Conservation (phyloP, 495 filamentous ascomycete genomes). For the Coniosporium apollinis region DNA sequence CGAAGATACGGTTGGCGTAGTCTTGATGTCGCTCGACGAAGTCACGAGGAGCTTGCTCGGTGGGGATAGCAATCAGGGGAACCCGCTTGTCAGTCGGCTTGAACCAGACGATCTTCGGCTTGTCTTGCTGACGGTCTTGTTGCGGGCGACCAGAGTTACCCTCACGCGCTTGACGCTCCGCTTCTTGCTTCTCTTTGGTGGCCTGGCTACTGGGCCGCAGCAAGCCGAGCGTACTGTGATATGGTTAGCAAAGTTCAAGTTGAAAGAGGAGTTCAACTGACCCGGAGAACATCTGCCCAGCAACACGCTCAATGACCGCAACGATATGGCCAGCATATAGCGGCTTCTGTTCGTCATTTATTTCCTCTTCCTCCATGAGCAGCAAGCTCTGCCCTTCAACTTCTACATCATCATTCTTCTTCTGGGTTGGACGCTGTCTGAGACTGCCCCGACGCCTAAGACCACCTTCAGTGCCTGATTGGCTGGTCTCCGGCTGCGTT, state of each 20-base stretch:
- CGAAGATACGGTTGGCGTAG: slow-evolving; percentile 92
- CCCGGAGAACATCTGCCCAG: slow-evolving; percentile 98
- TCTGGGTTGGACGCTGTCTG: slow-evolving; percentile 90
- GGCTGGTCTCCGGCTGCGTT: slow-evolving; percentile 45
- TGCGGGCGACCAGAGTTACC: slow-evolving; percentile 59
- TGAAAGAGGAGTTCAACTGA: slow-evolving; percentile 13
- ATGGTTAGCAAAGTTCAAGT: slow-evolving; percentile 5
- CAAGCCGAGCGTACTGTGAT: slow-evolving; percentile 55
- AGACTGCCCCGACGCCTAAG: slow-evolving; percentile 86
- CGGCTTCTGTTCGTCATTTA: slow-evolving; percentile 95
- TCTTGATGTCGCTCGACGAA: slow-evolving; percentile 98
- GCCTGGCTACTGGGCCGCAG: slow-evolving; percentile 95
- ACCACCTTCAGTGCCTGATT: slow-evolving; percentile 52
- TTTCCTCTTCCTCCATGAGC: slow-evolving; percentile 94
- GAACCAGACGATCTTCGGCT: slow-evolving; percentile 99
- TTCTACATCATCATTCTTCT: slow-evolving; percentile 99
- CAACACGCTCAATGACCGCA: slow-evolving; percentile 89
- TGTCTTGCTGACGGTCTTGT: slow-evolving; percentile 76
- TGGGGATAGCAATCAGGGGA: slow-evolving; percentile 92
- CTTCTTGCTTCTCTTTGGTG: slow-evolving; percentile 98
- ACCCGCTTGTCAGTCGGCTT: slow-evolving; percentile 99
- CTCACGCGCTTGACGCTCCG: slow-evolving; percentile 82
- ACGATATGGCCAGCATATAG: slow-evolving; percentile 94
- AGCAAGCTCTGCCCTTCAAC: slow-evolving; percentile 95
- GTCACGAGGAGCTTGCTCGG: slow-evolving; percentile 90